Percentiles rank a stretch among this genome's conserved stretches.
Evolutionary conservation across 257 asterid genomes (phyloP).

Genomic region (Solanum sparsipilum): DNA sequence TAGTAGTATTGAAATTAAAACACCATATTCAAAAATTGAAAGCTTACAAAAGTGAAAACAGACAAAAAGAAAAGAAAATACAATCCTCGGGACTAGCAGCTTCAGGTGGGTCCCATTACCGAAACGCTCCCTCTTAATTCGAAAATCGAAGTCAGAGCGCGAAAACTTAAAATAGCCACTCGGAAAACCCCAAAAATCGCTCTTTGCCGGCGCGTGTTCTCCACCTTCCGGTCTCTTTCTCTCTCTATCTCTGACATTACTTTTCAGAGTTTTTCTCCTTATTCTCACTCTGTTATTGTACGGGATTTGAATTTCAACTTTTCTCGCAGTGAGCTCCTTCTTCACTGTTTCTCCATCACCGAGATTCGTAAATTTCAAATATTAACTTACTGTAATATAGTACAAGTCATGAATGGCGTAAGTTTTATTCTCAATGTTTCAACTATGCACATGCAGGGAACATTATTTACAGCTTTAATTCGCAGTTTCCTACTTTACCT

Average conservation of each 20-base stretch:
- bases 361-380: conserved; percentile 22
- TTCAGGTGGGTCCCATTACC: not conserved
- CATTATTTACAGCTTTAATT: not conserved
- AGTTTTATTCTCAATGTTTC: not conserved
- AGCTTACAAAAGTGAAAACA: not conserved
- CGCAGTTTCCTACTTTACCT: not conserved
- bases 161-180: conserved; percentile 22
- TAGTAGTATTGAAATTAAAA: too few relatives aligned
- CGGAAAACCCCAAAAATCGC: not conserved
- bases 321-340: not conserved
- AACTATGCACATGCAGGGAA: not conserved
- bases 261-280: conserved; percentile 1
- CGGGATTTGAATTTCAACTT: conserved; percentile 6
- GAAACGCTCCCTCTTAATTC: conserved; percentile 34
- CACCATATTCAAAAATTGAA: not conserved
- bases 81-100: not conserved
- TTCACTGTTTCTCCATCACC: conserved; percentile 7
- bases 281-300: conserved; percentile 19
- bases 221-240: not conserved
- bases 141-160: conserved; percentile 42
- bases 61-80: not conserved
- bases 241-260: not conserved
- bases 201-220: not conserved
- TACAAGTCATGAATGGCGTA: not conserved
- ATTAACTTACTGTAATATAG: not conserved